Percentiles rank a stretch among this genome's conserved stretches.
These are phyloP conservation scores for Mrakia gelida DNA, from an alignment of 768 basidiomycete species.

Conservation along the genomic window DNA sequence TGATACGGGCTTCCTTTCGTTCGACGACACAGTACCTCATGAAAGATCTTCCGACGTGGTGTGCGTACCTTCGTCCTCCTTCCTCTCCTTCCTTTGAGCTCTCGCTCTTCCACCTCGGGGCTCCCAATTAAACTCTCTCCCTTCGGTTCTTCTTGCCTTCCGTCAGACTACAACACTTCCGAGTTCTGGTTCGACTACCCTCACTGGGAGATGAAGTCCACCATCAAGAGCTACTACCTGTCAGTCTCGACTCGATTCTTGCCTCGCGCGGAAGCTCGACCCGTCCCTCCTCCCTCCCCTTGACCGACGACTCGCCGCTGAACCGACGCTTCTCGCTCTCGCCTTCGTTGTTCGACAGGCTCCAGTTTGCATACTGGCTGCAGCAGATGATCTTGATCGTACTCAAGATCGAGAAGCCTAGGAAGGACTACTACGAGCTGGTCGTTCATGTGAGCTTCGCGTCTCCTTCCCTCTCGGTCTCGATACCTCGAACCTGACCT, in stretches of 20 bases:
- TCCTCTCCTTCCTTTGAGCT: background rate
- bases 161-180: slow-evolving; percentile 55
- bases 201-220: slow-evolving; percentile 76
- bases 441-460: slow-evolving; percentile 58
- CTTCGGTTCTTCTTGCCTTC: background rate
- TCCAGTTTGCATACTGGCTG: slow-evolving; percentile 90
- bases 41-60: slow-evolving; percentile 43
- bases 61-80: slow-evolving; percentile 19
- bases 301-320: too few species aligned
- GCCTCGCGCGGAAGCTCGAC: background rate
- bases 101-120: too few species aligned
- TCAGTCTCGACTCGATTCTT: background rate
- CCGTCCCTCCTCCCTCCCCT: too few species aligned
- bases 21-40: slow-evolving; percentile 53
- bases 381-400: slow-evolving; percentile 85
- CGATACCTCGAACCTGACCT: background rate
- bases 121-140: background rate
- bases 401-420: slow-evolving; percentile 84
- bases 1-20: background rate
- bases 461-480: background rate
- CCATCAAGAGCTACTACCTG: slow-evolving; percentile 87
- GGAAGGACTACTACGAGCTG: slow-evolving; percentile 84
- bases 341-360: slow-evolving; percentile 34
- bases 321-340: background rate
- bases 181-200: slow-evolving; percentile 90